Conservation (phyloP, 1,284 basidiomycete genomes). For the Trichosporon coremiiforme region DNA sequence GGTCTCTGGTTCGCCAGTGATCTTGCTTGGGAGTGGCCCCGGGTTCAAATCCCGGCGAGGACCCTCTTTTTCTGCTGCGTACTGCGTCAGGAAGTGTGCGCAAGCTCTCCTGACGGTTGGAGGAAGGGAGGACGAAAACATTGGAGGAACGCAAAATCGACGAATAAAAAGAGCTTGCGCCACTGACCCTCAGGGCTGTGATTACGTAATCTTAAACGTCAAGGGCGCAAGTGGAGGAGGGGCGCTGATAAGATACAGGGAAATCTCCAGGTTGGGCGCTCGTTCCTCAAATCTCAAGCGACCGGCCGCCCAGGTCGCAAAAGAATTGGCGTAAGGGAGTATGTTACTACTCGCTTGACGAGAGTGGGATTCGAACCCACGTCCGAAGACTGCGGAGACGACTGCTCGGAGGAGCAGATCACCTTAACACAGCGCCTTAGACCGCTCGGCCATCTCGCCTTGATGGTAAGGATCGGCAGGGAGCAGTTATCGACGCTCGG, state of each 20-base stretch:
- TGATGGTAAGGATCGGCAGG: background rate
- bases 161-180: background rate
- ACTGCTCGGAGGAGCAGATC: conserved; percentile 1
- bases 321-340: conserved; percentile 13
- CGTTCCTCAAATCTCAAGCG: background rate
- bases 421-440: conserved; percentile 33
- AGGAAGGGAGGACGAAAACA: background rate
- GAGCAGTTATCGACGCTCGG: background rate
- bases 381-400: conserved; percentile 14
- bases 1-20: background rate
- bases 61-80: background rate
- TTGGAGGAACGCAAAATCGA: background rate
- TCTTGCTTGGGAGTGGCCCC: conserved; percentile 10
- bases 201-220: background rate
- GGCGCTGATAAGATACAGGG: background rate
- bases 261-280: background rate
- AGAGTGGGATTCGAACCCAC: conserved; percentile 14
- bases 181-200: background rate
- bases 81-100: background rate
- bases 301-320: background rate
- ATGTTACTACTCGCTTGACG: background rate
- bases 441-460: conserved; percentile 29
- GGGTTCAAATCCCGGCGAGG: conserved; percentile 14
- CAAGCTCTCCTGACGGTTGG: background rate
- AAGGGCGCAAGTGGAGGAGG: background rate